Evolutionary conservation across 331 rosid genomes (phyloP), one percentile per base, ranked within the genome.

Genomic region (Stylosanthes scabra): DNA sequence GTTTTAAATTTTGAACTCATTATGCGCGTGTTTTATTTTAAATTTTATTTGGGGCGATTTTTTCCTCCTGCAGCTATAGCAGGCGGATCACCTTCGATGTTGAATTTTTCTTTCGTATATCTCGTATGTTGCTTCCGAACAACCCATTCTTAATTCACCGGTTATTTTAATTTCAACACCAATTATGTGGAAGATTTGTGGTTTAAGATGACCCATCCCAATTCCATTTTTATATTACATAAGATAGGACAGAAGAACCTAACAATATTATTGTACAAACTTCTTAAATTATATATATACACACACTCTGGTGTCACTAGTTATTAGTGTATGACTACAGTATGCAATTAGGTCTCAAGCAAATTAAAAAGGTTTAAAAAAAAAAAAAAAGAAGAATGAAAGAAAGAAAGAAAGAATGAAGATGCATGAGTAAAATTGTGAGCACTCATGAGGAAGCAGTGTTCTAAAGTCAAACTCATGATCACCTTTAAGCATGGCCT

Each of bases 141-240:
- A 74, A 78, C 84, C 69, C 59, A 73, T 66, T 71, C 68, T 20
- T 20, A 20, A 20, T 68, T 64, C 50, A 50, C 51, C 25, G 59
- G 50, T 83, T 74, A 72, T 66, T 72, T 7, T 68, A 76, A 55
- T 74, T 47, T 68, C 56, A 66, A 37, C 52, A 54, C 91, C 83
- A 90, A 82, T 83, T 40, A 74, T 55, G 31, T 57, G 25, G 11
- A 57, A 74, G 66, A 41, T 80, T 83, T 61, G 89, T 87, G 91
- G 75, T 55, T 76, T 82, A 62, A 60, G 78, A 47, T 73, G 74
- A 70, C 81, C 89, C 81, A 84, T 49, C 87, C 68, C 78, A 47
- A 82, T 74, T 56, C 59, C 55, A 29, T 75, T 55, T 75, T 54
- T 16, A 50, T 70, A 55, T 39, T 28, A 49, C 39, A 45, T 9